These are phyloP conservation scores for Fomitopsis betulina DNA, from an alignment of 1,284 basidiomycete genomes.

Conservation along the genomic window DNA sequence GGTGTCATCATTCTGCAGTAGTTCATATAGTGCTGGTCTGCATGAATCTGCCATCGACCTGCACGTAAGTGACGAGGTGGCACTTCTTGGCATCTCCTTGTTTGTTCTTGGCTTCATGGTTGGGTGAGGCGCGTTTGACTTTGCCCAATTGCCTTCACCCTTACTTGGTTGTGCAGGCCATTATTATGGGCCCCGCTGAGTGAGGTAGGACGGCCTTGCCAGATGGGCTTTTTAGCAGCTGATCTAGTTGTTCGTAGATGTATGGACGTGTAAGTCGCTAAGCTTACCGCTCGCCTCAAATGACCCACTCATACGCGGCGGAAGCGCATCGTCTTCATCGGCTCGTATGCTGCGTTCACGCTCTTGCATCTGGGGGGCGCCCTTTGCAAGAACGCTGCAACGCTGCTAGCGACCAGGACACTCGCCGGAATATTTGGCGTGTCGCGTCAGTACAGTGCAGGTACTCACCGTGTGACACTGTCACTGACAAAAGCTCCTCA, in stretches of 20 bases:
- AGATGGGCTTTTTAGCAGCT: not conserved
- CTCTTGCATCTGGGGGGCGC: slow-evolving; percentile 64
- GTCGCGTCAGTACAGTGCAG: slow-evolving; percentile 34
- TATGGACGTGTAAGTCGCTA: slow-evolving; percentile 44
- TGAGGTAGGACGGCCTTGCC: slow-evolving; percentile 35
- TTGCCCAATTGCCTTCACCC: not conserved
- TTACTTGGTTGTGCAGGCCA: slow-evolving; percentile 31
- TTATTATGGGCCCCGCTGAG: slow-evolving; percentile 61
- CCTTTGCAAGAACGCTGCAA: slow-evolving; percentile 50
- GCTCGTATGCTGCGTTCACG: slow-evolving; percentile 53
- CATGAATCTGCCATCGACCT: slow-evolving; percentile 42
- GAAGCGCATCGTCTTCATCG: slow-evolving; percentile 49
- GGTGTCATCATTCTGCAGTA: slow-evolving; percentile 60
- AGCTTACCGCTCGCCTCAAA: not conserved
- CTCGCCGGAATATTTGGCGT: slow-evolving; percentile 60
- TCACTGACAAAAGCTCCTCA: slow-evolving; percentile 17
- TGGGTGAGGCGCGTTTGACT: slow-evolving; percentile 23
- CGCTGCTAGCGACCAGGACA: slow-evolving; percentile 56
- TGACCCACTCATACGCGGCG: not conserved
- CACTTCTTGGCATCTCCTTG: slow-evolving; percentile 57
- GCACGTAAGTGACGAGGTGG: slow-evolving; percentile 46
- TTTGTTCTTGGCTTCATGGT: slow-evolving; percentile 48
- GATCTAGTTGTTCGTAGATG: slow-evolving; percentile 25
- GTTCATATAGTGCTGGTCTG: slow-evolving; percentile 55
- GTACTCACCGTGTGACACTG: not conserved